Percentiles rank a stretch among this genome's conserved stretches.
Evolutionary conservation across 1,284 basidiomycete species (phyloP).

Genomic region (Earliella scabrosa): DNA sequence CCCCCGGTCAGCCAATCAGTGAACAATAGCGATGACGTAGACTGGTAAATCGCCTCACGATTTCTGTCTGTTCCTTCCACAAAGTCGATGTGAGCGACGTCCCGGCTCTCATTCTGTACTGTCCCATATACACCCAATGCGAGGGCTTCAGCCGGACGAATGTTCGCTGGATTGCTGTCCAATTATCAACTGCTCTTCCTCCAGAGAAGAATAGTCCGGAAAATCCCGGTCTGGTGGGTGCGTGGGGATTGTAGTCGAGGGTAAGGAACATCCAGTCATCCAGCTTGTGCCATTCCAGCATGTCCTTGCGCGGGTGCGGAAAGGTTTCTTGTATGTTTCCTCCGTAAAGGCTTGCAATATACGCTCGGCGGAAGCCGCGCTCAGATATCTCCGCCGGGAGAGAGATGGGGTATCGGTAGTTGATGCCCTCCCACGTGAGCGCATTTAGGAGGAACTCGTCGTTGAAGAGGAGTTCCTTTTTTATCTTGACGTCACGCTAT

Average conservation of each 20-base stretch:
- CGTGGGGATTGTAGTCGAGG: constrained; percentile 8
- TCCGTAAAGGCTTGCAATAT: constrained; percentile 38
- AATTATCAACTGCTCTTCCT: background rate
- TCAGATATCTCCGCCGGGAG: constrained; percentile 7
- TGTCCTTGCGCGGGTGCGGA: constrained; percentile 17
- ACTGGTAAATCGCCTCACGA: background rate
- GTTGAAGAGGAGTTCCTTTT: constrained; percentile 11
- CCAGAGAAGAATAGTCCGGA: constrained; percentile 3
- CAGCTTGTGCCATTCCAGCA: constrained; percentile 3
- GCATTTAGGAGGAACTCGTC: constrained; percentile 11
- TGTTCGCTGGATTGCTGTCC: background rate
- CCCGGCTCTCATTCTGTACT: constrained; percentile 1
- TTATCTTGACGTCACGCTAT: constrained; percentile 15
- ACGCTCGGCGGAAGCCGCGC: constrained; percentile 28
- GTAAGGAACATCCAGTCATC: constrained; percentile 10
- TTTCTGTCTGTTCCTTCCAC: constrained; percentile 1
- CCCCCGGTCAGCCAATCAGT: too few relatives aligned
- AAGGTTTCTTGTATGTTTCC: constrained; percentile 36
- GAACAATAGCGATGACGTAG: background rate
- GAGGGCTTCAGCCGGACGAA: background rate
- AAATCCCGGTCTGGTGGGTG: constrained; percentile 4
- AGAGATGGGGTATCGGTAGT: constrained; percentile 8
- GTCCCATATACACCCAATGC: constrained; percentile 8
- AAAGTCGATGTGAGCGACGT: background rate
- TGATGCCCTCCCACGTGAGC: constrained; percentile 10